These are phyloP conservation scores for Vigna mungo DNA, from an alignment of 306 rosid species.

Conservation along the genomic window DNA sequence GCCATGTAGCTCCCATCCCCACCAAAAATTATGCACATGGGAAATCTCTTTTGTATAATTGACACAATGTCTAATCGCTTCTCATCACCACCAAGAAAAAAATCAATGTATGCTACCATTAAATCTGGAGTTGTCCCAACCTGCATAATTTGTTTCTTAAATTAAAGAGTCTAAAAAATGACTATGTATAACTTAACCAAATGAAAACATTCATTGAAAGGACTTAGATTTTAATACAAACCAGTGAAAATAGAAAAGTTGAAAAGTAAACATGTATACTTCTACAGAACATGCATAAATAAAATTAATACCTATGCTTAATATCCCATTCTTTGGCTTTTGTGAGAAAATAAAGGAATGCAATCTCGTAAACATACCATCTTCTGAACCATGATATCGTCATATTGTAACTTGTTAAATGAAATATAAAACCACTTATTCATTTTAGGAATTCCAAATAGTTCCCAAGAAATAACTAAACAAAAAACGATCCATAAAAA, in stretches of 20 bases:
- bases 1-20: conserved; percentile 98
- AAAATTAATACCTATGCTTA: conserved; percentile 20
- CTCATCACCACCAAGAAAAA: conserved; percentile 99
- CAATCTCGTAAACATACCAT: conserved; percentile 34
- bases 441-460: conserved; percentile 20
- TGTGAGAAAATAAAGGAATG: conserved; percentile 31
- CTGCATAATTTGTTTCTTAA: conserved; percentile 58
- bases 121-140: conserved; percentile 96
- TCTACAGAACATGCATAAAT: conserved; percentile 12
- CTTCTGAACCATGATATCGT: conserved; percentile 22
- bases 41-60: conserved; percentile 93
- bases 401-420: conserved; percentile 19
- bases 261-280: conserved; percentile 14
- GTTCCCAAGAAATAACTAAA: conserved; percentile 32
- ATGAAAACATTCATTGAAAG: conserved; percentile 23
- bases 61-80: conserved; percentile 92
- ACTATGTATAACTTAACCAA: conserved; percentile 30
- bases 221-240: conserved; percentile 31
- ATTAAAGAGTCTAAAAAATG: conserved; percentile 37
- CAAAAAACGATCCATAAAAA: conserved; percentile 6
- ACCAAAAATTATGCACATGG: conserved; percentile 98
- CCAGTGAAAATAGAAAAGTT: conserved; percentile 15
- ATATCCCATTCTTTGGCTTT: conserved; percentile 4
- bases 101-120: conserved; percentile 95
- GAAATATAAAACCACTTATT: conserved; percentile 24